Evolutionary conservation across 2,329 filamentous ascomycete genomes (phyloP), one percentile per base, ranked within the genome.

Genomic region (Neospermospora avenae): DNA sequence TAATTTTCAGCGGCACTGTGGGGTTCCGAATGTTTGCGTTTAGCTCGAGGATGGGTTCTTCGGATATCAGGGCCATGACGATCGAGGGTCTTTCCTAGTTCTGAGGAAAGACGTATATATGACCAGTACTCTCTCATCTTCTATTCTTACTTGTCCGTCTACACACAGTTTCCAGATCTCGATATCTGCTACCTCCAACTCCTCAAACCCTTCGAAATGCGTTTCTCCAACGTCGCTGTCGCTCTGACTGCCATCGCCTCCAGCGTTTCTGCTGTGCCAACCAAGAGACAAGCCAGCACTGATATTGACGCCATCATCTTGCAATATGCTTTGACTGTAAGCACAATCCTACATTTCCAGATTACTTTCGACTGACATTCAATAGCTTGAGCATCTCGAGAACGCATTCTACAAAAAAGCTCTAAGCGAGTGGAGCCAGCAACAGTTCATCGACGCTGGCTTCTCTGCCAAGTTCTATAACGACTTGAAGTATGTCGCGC

Each of bases 401-500:
- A 77, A 84, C 63, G 77, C 77, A 54, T 89, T 89, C 75, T 90
- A 89, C 75, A 77, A 76, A 39, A 70, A 86, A 48, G 86, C 81
- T 41, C 76, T 89, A 6, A 72, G 76, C 61, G 84, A 83, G 65
- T 88, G 82, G 76, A 77, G 76, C 37, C 71, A 78, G 58, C 62
- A 72, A 2, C 76, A 82, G 64, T 87, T 87, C 70, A 67, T 73
- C 22, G 74, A 72, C 25, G 82, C 82, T 41, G 83, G 82, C 14
- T 81, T 78, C 70, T 72, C 78, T 52, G 66, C 75, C 0, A 72
- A 73, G 3, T 82, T 85, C 70, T 87, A 86, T 75, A 73, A 76
- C 55, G 84, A 87, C 72, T 68, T 89, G 59, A 75, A 81, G 70
- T 77, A 77, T 62, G 79, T 89, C 57, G 78, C 77, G 16, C 68